Evolutionary conservation across 345 rosid genomes (phyloP), one percentile per base, ranked within the genome.

Genomic region (Mallotus nudiflorus): DNA sequence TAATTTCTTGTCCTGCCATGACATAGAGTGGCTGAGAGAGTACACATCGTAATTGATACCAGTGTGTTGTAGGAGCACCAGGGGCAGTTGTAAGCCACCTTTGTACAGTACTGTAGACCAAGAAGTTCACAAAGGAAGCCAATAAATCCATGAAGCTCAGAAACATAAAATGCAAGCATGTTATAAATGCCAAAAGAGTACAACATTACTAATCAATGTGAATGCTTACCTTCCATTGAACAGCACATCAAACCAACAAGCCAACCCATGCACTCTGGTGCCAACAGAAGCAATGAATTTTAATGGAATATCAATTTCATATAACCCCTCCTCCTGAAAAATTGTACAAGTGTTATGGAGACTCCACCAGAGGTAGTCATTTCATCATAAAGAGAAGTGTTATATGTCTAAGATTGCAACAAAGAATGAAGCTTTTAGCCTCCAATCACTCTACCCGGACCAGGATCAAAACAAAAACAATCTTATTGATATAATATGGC

Each of bases 11-110:
- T 55, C 99, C 99, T 8, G 92, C 92, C 99, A 95, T 89, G 71
- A 92, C 98, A 71, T 89, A 90, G 57, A 92, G 80, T 16, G 99
- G 99, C 82, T 93, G 94, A 37, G 95, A 75, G 74, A 95, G 94
- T 77, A 95, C 98, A 61, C 98, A 95, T 22, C 99, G 89, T 73
- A 95, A 78, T 74, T 95, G 99, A 80, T 95, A 95, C 99, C 99
- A 95, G 68, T 92, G 99, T 42, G 97, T 94, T 65, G 96, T 94
- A 35, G 98, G 97, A 24, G 98, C 88, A 58, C 99, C 99, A 39
- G 99, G 99, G 56, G 98, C 98, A 49, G 99, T 92, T 45, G 91
- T 90, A 66, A 95, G 91, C 99, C 99, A 95, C 80, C 99, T 85
- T 77, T 77, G 98, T 29, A 92, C 99, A 35, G 89, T 72, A 77